Percentiles rank a stretch among this genome's conserved stretches.
phyloP scores from a whole-genome alignment of 2,329 filamentous ascomycete genomes.

The Epichloe sp. region DNA sequence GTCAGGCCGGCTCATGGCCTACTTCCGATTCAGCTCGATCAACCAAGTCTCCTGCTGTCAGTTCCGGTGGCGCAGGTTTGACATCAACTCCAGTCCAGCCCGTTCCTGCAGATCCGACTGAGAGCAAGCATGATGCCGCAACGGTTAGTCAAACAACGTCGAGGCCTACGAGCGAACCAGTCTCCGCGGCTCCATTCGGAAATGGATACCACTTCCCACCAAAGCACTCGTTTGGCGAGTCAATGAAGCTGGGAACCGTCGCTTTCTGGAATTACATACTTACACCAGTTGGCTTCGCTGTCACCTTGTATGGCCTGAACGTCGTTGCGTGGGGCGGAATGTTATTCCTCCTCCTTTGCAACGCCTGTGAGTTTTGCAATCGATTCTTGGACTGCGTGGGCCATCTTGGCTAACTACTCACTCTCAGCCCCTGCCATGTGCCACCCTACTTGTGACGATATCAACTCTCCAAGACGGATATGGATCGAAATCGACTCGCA shows the following conservation, averaged over 20 bases:
- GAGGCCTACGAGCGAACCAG: constrained; percentile 12
- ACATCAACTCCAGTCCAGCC: not conserved
- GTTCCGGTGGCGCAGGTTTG: not conserved
- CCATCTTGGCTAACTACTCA: not conserved
- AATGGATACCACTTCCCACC: constrained; percentile 56
- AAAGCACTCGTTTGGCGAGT: constrained; percentile 44
- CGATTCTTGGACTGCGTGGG: not conserved
- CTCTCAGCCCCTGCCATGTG: constrained; percentile 53
- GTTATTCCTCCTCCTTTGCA: constrained; percentile 74
- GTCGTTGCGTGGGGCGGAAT: constrained; percentile 84
- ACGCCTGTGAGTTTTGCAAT: constrained; percentile 30
- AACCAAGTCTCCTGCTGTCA: constrained; percentile 4
- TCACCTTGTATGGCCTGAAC: constrained; percentile 69
- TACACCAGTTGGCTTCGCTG: constrained; percentile 63
- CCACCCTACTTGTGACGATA: constrained; percentile 52
- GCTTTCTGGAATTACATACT: constrained; percentile 60
- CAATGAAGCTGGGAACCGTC: constrained; percentile 41
- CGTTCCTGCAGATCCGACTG: constrained; percentile 1
- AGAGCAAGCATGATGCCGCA: constrained; percentile 6
- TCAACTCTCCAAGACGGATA: constrained; percentile 61
- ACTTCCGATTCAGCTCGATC: constrained; percentile 9
- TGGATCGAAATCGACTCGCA: constrained; percentile 84
- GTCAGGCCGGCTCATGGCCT: constrained; percentile 10
- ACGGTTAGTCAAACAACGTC: constrained; percentile 11
- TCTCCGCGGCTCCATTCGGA: constrained; percentile 31